Conservation (phyloP, 139 green algal genomes). For the Mychonastes homosphaera region DNA sequence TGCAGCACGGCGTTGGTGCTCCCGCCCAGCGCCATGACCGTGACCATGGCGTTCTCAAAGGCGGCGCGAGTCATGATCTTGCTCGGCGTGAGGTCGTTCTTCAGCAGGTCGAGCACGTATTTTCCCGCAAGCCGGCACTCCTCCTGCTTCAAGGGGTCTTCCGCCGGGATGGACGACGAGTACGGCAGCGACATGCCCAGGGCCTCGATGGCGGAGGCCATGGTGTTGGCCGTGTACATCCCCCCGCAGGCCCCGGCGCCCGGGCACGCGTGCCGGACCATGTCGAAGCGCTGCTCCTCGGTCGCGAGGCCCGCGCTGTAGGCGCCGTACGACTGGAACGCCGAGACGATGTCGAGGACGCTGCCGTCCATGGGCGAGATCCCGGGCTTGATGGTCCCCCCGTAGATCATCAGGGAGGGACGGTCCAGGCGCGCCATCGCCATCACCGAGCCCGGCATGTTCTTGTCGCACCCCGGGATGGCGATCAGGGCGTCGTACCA, state of each 20-base stretch:
- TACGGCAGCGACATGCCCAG: constrained; percentile 96
- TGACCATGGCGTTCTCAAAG: constrained; percentile 94
- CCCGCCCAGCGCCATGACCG: constrained; percentile 85
- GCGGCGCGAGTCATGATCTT: constrained; percentile 93
- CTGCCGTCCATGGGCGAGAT: constrained; percentile 27
- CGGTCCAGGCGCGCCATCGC: constrained; percentile 93
- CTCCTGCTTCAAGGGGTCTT: constrained; percentile 87
- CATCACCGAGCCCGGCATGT: constrained; percentile 97
- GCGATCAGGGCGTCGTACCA: constrained; percentile 91
- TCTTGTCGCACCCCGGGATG: constrained; percentile 92
- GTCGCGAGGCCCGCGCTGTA: constrained; percentile 70
- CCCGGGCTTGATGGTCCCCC: constrained; percentile 92
- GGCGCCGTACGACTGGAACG: constrained; percentile 91
- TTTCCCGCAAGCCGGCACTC: constrained; percentile 82
- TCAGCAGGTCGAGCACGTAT: constrained; percentile 71
- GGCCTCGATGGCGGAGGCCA: constrained; percentile 92
- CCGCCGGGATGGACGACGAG: constrained; percentile 79
- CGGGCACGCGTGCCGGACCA: constrained; percentile 85
- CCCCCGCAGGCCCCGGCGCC: constrained; percentile 76
- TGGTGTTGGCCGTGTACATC: constrained; percentile 99
- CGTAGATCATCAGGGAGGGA: constrained; percentile 95
- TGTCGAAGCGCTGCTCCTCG: constrained; percentile 77
- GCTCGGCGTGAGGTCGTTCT: constrained; percentile 82
- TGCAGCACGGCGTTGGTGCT: constrained; percentile 94
- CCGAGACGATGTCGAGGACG: constrained; percentile 88